phyloP scores from a whole-genome alignment of 257 asterid genomes.

The Plantago ovata region DNA sequence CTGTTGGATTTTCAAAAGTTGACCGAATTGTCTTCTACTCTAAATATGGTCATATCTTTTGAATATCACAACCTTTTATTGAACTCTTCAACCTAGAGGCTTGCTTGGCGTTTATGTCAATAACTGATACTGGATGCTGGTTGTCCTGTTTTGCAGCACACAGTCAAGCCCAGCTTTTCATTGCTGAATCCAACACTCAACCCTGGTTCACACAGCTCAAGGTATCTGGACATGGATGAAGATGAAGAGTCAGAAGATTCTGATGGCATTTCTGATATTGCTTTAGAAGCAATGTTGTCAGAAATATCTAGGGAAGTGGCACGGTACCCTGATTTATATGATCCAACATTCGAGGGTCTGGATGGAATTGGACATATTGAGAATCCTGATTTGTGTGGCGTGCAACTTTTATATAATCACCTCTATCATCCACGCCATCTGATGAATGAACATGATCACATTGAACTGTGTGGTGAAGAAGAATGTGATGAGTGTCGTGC shows the following conservation, averaged over 20 bases:
- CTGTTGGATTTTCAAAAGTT: too few relatives aligned
- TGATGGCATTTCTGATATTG: background rate
- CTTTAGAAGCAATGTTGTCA: background rate
- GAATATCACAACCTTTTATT: too few relatives aligned
- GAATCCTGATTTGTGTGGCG: background rate
- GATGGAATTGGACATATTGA: background rate
- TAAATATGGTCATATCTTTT: too few relatives aligned
- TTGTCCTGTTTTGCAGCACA: background rate
- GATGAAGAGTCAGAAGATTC: conserved; percentile 2
- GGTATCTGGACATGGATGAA: background rate
- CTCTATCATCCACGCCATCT: background rate
- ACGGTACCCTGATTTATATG: background rate
- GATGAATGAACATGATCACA: background rate
- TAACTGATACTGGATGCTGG: conserved; percentile 2
- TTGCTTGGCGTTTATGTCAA: background rate
- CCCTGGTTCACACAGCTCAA: conserved; percentile 9
- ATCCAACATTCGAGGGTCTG: background rate
- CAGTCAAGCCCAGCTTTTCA: conserved; percentile 3
- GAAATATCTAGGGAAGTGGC: conserved; percentile 2
- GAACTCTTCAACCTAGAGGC: too few relatives aligned
- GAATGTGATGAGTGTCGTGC: background rate
- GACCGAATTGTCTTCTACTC: too few relatives aligned
- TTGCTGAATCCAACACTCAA: conserved; percentile 3
- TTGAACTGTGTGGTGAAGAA: background rate
- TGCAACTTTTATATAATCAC: background rate